A percentile compares a stretch with the other conserved stretches of the same genome.
phyloP scores from a whole-genome alignment of 768 basidiomycete species.

The Termitomyces sp. region DNA sequence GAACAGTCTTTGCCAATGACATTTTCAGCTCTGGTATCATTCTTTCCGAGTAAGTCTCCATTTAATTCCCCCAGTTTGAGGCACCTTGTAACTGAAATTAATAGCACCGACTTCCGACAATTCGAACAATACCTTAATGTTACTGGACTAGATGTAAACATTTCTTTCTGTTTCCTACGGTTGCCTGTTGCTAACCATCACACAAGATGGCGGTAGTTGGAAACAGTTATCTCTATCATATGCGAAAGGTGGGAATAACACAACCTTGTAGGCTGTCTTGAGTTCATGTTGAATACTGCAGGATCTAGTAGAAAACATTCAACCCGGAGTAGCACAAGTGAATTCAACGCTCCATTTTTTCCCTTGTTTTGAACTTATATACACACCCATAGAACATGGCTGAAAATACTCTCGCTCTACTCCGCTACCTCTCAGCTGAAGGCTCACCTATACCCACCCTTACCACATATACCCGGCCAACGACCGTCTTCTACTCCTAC shows the following conservation, averaged over 20 bases:
- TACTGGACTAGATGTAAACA: conserved; percentile 75
- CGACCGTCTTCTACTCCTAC: conserved; percentile 74
- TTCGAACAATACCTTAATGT: conserved; percentile 88
- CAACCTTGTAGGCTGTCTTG: background rate
- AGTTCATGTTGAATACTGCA: conserved; percentile 16
- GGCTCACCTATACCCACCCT: conserved; percentile 66
- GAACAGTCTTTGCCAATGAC: conserved; percentile 86
- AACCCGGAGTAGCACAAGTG: conserved; percentile 71
- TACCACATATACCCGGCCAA: conserved; percentile 45
- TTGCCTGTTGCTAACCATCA: background rate
- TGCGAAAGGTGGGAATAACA: conserved; percentile 62
- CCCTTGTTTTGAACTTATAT: background rate
- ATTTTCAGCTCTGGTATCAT: conserved; percentile 89
- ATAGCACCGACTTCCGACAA: conserved; percentile 91
- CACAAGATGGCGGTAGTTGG: conserved; percentile 85
- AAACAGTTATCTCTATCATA: conserved; percentile 92
- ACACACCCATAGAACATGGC: conserved; percentile 73
- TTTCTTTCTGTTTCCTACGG: conserved; percentile 19
- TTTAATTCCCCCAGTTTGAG: background rate
- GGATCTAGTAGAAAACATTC: conserved; percentile 81
- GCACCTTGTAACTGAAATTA: conserved; percentile 4
- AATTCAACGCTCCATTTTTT: conserved; percentile 1
- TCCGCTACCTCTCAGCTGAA: conserved; percentile 65
- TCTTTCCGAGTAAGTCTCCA: conserved; percentile 68
- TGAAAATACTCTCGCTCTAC: conserved; percentile 77